phyloP scores from a whole-genome alignment of 176 grass and related monocot species.

The Oryza glumipatula region DNA sequence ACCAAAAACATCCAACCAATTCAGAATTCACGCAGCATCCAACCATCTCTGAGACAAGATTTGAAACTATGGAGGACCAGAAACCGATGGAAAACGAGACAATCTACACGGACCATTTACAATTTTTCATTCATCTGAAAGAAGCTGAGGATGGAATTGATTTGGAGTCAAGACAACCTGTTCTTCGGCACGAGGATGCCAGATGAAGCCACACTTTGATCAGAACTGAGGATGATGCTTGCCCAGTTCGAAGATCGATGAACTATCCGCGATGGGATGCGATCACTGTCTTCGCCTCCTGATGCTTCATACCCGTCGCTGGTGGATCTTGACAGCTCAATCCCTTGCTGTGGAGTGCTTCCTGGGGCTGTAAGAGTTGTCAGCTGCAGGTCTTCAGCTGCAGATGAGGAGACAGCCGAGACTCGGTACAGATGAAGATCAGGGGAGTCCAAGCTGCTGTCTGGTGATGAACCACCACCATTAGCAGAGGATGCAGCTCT shows the following conservation, averaged over 20 bases:
- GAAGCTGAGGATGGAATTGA: slow-evolving; percentile 27
- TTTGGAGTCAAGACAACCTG: slow-evolving; percentile 42
- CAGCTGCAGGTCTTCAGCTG: slow-evolving; percentile 71
- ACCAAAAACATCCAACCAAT: slow-evolving; percentile 1
- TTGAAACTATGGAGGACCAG: not conserved
- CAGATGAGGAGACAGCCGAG: slow-evolving; percentile 76
- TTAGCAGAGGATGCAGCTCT: slow-evolving; percentile 55
- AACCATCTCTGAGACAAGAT: slow-evolving; percentile 32
- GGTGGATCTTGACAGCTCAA: slow-evolving; percentile 79
- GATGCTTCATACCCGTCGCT: slow-evolving; percentile 99
- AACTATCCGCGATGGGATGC: slow-evolving; percentile 91
- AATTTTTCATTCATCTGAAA: slow-evolving; percentile 44
- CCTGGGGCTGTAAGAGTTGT: slow-evolving; percentile 48
- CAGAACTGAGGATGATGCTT: slow-evolving; percentile 59
- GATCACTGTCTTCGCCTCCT: slow-evolving; percentile 95
- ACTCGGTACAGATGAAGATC: slow-evolving; percentile 84
- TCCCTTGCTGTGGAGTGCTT: slow-evolving; percentile 60
- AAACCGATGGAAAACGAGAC: not conserved
- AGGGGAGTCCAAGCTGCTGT: slow-evolving; percentile 94
- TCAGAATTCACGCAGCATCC: not conserved
- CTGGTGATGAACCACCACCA: slow-evolving; percentile 70
- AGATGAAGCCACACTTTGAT: slow-evolving; percentile 49
- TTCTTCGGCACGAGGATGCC: slow-evolving; percentile 43
- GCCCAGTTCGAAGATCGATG: slow-evolving; percentile 96
- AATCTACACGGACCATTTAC: slow-evolving; percentile 37